These are phyloP conservation scores for Leccinum subgranulosum DNA, from an alignment of 768 basidiomycete genomes.

Conservation along the genomic window DNA sequence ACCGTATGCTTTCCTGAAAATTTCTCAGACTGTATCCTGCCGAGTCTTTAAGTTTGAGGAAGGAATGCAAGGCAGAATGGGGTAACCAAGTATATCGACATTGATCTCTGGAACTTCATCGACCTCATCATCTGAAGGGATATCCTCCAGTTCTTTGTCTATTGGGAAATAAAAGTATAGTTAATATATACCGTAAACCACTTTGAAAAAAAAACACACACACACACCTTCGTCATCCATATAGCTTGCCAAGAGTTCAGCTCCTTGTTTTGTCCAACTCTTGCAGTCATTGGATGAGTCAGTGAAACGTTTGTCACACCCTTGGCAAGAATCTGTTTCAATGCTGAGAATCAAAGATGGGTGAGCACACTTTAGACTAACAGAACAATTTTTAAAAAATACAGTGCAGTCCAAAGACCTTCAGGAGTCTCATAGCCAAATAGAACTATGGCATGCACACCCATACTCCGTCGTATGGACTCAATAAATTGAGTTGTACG, in stretches of 20 bases:
- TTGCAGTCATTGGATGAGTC: not conserved
- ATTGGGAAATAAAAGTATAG: not conserved
- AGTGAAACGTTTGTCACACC: not conserved
- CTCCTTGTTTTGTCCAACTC: not conserved
- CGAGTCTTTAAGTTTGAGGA: not conserved
- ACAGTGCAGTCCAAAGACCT: not conserved
- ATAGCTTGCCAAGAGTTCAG: not conserved
- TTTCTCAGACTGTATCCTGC: not conserved
- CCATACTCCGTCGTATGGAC: not conserved
- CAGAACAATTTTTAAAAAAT: not conserved
- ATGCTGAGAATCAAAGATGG: not conserved
- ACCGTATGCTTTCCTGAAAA: not conserved
- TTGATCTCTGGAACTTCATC: not conserved
- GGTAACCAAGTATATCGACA: not conserved
- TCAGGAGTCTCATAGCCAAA: not conserved
- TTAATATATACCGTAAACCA: not conserved
- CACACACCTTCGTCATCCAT: not conserved
- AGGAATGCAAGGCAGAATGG: not conserved
- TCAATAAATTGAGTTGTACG: not conserved
- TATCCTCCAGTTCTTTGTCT: not conserved
- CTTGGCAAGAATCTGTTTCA: not conserved
- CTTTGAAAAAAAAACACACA: not conserved
- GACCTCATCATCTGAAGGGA: not conserved
- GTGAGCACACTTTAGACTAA: not conserved
- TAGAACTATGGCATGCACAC: not conserved